Conservation (phyloP, 2,329 filamentous ascomycete genomes). For the Stylonectria norvegica region DNA sequence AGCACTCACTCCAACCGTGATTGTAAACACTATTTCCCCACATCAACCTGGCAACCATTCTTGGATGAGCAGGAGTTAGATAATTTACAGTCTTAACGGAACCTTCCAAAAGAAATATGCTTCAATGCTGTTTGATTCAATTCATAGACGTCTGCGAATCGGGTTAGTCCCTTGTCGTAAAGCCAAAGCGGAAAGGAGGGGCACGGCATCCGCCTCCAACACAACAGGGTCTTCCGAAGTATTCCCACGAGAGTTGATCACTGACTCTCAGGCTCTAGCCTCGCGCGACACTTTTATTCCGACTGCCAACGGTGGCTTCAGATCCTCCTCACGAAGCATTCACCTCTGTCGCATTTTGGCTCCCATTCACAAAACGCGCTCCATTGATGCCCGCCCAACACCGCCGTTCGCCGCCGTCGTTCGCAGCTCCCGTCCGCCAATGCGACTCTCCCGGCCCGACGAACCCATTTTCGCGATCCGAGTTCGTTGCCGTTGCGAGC, state of each 20-base stretch:
- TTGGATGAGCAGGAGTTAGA: no score
- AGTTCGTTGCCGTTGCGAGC: constrained; percentile 31
- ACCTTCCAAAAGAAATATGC: no score
- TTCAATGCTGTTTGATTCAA: no score
- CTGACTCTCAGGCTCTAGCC: constrained; percentile 15
- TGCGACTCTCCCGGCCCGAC: constrained; percentile 35
- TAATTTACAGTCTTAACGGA: no score
- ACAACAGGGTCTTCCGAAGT: constrained; percentile 14
- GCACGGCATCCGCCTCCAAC: no score
- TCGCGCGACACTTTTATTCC: constrained; percentile 8
- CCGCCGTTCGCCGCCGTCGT: background rate
- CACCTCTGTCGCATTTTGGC: constrained; percentile 7
- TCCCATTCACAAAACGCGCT: background rate
- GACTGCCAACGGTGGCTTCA: constrained; percentile 11
- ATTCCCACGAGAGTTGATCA: constrained; percentile 10
- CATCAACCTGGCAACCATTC: no score
- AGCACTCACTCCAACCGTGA: no score
- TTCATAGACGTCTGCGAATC: no score
- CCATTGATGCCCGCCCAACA: background rate
- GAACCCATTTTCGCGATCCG: constrained; percentile 36
- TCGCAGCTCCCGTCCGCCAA: constrained; percentile 23
- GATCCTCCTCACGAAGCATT: constrained; percentile 8
- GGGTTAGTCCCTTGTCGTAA: no score
- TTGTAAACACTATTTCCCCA: no score
- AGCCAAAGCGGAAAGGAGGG: background rate